A percentile compares a stretch with the other conserved stretches of the same genome.
Evolutionary conservation across 768 basidiomycete genomes (phyloP).

Genomic region (Pulveroboletus sp.): DNA sequence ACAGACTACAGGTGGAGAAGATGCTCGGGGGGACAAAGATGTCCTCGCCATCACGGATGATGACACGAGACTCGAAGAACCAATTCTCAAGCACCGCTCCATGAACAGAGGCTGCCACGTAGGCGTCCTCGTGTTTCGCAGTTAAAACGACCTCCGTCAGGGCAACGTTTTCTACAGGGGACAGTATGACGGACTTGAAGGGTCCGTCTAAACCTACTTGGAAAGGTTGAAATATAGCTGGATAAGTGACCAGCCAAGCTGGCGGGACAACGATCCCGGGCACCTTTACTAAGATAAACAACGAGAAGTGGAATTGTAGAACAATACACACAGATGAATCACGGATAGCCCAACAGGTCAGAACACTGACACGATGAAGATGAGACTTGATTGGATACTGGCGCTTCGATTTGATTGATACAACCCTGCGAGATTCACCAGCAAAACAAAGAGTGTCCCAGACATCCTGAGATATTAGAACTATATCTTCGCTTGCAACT

Average conservation of each 20-base stretch:
- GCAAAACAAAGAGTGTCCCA: slow-evolving; percentile 28
- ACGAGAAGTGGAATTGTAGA: background rate
- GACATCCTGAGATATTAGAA: slow-evolving; percentile 30
- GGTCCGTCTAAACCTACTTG: slow-evolving; percentile 2
- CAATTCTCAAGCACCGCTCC: slow-evolving; percentile 38
- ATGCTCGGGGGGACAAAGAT: slow-evolving; percentile 27
- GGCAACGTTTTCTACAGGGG: slow-evolving; percentile 26
- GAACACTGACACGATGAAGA: slow-evolving; percentile 1
- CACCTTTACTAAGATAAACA: slow-evolving; percentile 29
- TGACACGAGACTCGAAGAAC: slow-evolving; percentile 37
- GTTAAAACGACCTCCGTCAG: slow-evolving; percentile 50
- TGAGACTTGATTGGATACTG: background rate
- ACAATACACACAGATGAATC: slow-evolving; percentile 36
- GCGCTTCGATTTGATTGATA: slow-evolving; percentile 24
- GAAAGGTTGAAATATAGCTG: slow-evolving; percentile 33
- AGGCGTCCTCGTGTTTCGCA: slow-evolving; percentile 48
- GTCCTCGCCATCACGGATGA: slow-evolving; percentile 50
- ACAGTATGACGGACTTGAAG: slow-evolving; percentile 17
- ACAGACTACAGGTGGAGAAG: slow-evolving; percentile 15
- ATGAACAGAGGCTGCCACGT: slow-evolving; percentile 35
- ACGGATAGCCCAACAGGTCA: slow-evolving; percentile 34
- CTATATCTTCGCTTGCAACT: slow-evolving; percentile 18
- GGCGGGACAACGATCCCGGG: slow-evolving; percentile 35
- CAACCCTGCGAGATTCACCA: slow-evolving; percentile 6
- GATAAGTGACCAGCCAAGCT: slow-evolving; percentile 36